These are phyloP conservation scores for Gloeopeniophorella convolvens DNA, from an alignment of 768 basidiomycete species.

Conservation along the genomic window DNA sequence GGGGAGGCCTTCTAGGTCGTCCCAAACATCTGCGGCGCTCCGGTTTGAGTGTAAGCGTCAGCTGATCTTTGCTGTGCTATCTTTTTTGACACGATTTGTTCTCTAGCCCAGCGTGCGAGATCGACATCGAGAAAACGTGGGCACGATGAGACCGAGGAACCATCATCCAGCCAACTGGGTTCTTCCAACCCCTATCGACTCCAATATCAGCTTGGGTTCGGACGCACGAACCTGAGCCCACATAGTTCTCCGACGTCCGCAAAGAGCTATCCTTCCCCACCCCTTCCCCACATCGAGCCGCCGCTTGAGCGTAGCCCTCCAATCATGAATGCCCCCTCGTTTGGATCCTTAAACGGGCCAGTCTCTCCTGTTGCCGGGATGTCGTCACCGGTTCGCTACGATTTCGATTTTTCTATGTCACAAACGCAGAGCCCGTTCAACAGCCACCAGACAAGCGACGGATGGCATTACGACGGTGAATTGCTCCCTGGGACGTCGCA, in stretches of 20 bases:
- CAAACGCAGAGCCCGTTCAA: conserved; percentile 10
- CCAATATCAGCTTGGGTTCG: conserved; percentile 27
- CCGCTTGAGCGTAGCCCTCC: conserved; percentile 52
- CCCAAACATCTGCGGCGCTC: conserved; percentile 24
- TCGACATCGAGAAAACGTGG: conserved; percentile 72
- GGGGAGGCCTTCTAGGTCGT: conserved; percentile 25
- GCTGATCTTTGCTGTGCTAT: background rate
- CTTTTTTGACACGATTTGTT: conserved; percentile 1
- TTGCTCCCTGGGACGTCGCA: conserved; percentile 11
- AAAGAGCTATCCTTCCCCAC: conserved; percentile 61
- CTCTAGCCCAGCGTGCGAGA: conserved; percentile 58
- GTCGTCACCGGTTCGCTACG: conserved; percentile 16
- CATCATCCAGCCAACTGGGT: conserved; percentile 34
- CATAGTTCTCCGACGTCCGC: conserved; percentile 74
- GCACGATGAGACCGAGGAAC: conserved; percentile 54
- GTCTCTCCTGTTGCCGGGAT: conserved; percentile 14
- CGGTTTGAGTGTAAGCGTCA: conserved; percentile 29
- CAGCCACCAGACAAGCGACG: background rate
- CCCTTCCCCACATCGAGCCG: conserved; percentile 45
- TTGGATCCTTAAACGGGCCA: conserved; percentile 22
- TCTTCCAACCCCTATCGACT: conserved; percentile 20
- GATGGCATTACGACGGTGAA: conserved; percentile 17
- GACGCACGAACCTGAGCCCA: conserved; percentile 43
- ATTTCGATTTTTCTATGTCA: conserved; percentile 16
- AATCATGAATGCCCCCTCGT: conserved; percentile 37